Evolutionary conservation across 345 rosid genomes (phyloP), one percentile per base, ranked within the genome.

Genomic region (Mallotus nudiflorus): DNA sequence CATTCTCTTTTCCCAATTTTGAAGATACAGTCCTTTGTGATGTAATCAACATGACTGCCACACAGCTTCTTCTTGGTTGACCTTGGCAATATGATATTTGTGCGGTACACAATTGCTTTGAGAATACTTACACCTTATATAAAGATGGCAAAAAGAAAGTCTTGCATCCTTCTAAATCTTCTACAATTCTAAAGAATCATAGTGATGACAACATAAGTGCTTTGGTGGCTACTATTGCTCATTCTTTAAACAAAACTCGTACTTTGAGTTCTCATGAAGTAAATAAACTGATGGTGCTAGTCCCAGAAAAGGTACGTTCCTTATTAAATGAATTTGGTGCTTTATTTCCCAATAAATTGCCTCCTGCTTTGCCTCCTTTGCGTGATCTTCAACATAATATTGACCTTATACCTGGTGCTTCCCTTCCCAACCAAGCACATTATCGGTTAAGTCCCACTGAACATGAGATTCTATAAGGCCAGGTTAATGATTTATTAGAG

Each of bases 381-480:
- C 31, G 25, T 54, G 59, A 54, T 54, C 59, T 59, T 59, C 40
- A 59, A 59, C 64, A 59, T n/a, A 59, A 59, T 59, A 59, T 59
- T 59, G 64, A 59, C 29, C 64, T 59, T 59, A 59, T 59, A 28
- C 64, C 22, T 31, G 44, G 40, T 59, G 42, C 64, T 59, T 59
- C 64, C 13, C 44, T 59, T 59, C 44, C 64, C 27, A 59, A 31
- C 64, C 40, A 59, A 59, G 64, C 39, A 59, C 64, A 54, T 59
- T 59, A 28, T 59, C n/a, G 64, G 64, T 59, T 59, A 59, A 59
- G 64, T 37, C 64, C 64, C 42, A 59, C 44, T 59, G 40, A 59
- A 59, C 39, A 59, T 59, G 44, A 59, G 42, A 59, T 59, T 59
- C 42, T 59, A 4, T 14, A 59, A 37, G 64, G 64, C n/a, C 64